Percentiles rank a stretch among this genome's conserved stretches.
These are phyloP conservation scores for Trypanosoma lewisi DNA, from an alignment of 208 protist species.

Conservation along the genomic window DNA sequence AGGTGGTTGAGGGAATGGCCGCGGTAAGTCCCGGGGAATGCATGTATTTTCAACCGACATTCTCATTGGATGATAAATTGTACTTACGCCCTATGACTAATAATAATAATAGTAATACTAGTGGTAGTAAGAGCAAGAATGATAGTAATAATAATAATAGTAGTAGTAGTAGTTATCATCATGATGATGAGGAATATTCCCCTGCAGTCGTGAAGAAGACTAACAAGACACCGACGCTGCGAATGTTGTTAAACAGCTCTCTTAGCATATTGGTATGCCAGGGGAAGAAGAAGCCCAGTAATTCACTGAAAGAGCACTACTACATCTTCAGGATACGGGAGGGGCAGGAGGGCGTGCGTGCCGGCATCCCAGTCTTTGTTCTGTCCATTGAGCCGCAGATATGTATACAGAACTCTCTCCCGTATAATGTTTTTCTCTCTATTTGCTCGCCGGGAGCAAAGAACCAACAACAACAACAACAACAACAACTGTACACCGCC, in stretches of 20 bases:
- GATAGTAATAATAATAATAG: no score
- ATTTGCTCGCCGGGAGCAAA: conserved; percentile 21
- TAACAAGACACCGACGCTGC: conserved; percentile 30
- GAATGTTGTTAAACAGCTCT: conserved; percentile 41
- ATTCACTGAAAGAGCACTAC: no score
- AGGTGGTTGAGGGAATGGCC: conserved; percentile 21
- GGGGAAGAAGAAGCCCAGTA: not conserved
- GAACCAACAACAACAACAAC: not conserved
- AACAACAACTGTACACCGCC: not conserved
- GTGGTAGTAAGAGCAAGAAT: no score
- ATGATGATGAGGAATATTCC: conserved; percentile 25
- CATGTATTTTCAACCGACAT: conserved; percentile 51
- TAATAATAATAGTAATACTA: no score
- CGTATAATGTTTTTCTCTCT: conserved; percentile 48
- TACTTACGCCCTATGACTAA: conserved; percentile 46
- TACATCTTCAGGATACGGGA: conserved; percentile 35
- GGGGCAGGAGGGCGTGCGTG: conserved; percentile 55
- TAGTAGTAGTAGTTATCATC: no score
- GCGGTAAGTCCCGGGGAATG: conserved; percentile 34
- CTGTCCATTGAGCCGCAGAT: conserved; percentile 65
- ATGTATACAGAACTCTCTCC: conserved; percentile 70
- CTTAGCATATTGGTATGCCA: conserved; percentile 34
- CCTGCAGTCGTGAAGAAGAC: conserved; percentile 22
- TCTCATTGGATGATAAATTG: conserved; percentile 41
- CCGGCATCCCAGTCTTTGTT: conserved; percentile 64